Evolutionary conservation across 306 rosid species (phyloP).

Genomic region (Gastrolobium bilobum): DNA sequence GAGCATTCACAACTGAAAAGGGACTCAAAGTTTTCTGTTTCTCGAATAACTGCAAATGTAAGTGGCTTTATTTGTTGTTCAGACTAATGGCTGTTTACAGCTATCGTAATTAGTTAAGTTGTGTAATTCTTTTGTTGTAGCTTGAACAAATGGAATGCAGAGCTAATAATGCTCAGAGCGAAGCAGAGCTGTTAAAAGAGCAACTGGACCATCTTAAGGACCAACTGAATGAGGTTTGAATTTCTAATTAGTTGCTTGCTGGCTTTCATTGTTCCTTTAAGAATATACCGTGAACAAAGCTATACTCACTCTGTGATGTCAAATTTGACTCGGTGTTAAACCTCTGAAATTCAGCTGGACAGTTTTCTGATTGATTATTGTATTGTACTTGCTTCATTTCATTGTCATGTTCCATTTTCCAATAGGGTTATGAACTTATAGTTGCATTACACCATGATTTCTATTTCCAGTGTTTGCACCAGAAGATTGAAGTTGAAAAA

Average conservation of each 20-base stretch:
- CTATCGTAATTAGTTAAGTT: constrained; percentile 35
- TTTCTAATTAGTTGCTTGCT: constrained; percentile 41
- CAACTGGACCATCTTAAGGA: constrained; percentile 74
- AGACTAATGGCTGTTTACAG: constrained; percentile 13
- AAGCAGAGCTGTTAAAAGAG: constrained; percentile 72
- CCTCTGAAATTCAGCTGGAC: constrained; percentile 32
- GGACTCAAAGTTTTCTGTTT: constrained; percentile 77
- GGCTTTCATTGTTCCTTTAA: constrained; percentile 32
- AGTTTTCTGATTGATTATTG: constrained; percentile 38
- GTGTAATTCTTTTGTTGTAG: constrained; percentile 56
- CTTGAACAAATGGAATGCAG: constrained; percentile 81
- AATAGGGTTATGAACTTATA: constrained; percentile 23
- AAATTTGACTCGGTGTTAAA: constrained; percentile 36
- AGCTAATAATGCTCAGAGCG: constrained; percentile 82
- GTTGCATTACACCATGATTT: constrained; percentile 34
- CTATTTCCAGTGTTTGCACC: constrained; percentile 74
- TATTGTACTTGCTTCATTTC: constrained; percentile 36
- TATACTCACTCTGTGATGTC: constrained; percentile 10
- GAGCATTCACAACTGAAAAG: constrained; percentile 70
- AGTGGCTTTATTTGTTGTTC: constrained; percentile 47
- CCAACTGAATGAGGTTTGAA: constrained; percentile 76
- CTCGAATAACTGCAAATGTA: constrained; percentile 77
- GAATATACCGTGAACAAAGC: constrained; percentile 17
- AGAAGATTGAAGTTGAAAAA: constrained; percentile 84
- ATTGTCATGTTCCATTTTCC: constrained; percentile 17